Percentiles rank a stretch among this genome's conserved stretches.
Evolutionary conservation across 192 early-diverging fungal species (phyloP).

Genomic region (Kickxella alabastrina): DNA sequence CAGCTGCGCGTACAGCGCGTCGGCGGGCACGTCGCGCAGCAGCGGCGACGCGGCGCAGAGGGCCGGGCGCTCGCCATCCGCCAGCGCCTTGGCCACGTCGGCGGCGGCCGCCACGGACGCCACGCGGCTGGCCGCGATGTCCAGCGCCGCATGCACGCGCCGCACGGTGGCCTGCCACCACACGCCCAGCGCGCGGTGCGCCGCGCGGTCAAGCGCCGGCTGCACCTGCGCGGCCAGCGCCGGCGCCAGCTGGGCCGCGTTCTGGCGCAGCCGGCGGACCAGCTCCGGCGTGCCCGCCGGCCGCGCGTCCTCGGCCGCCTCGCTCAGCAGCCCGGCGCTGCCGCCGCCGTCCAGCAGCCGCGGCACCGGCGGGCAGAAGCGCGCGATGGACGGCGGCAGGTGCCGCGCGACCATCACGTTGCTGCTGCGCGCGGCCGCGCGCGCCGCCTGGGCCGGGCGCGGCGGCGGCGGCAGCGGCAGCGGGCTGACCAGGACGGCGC

Average conservation of each 20-base stretch:
- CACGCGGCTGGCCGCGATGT: slow-evolving; percentile 8
- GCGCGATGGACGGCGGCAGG: slow-evolving; percentile 33
- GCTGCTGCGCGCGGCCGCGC: background rate
- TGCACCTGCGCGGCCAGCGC: slow-evolving; percentile 30
- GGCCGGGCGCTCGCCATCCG: background rate
- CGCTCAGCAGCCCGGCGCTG: slow-evolving; percentile 9
- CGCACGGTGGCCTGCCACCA: slow-evolving; percentile 21
- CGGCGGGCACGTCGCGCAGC: background rate
- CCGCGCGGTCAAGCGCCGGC: slow-evolving; percentile 24
- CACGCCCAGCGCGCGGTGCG: slow-evolving; percentile 17
- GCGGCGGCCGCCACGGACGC: slow-evolving; percentile 17
- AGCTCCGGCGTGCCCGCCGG: slow-evolving; percentile 6
- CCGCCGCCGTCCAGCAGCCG: slow-evolving; percentile 26
- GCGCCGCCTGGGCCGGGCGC: background rate
- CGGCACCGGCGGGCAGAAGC: slow-evolving; percentile 28
- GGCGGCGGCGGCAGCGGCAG: background rate
- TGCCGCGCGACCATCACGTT: slow-evolving; percentile 38
- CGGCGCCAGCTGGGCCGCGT: slow-evolving; percentile 13
- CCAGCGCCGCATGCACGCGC: background rate
- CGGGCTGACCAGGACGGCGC: slow-evolving; percentile 21
- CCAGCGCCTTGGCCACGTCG: slow-evolving; percentile 7
- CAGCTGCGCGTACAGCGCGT: slow-evolving; percentile 8
- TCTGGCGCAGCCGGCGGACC: slow-evolving; percentile 4
- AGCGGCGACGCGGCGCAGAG: background rate
- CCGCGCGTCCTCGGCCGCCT: slow-evolving; percentile 37